A percentile compares a stretch with the other conserved stretches of the same genome.
phyloP scores from a whole-genome alignment of 2,329 filamentous ascomycete genomes.

The Coniella lustricola region DNA sequence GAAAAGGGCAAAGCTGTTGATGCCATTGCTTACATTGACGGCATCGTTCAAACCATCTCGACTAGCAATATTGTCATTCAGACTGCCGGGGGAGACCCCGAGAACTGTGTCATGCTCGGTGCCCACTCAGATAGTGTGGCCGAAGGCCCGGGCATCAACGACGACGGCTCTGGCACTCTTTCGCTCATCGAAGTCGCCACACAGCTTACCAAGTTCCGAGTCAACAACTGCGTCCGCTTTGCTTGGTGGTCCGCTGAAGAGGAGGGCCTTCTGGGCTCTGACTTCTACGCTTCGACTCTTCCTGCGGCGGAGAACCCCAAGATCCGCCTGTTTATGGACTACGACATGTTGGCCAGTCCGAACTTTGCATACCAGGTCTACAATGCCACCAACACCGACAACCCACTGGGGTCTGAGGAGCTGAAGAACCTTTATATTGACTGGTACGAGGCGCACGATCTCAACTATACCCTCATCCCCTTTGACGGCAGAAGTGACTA shows the following conservation, averaged over 20 bases:
- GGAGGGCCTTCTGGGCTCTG: slow-evolving; percentile 57
- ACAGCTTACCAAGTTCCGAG: slow-evolving; percentile 48
- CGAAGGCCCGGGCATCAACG: slow-evolving; percentile 68
- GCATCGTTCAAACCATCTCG: slow-evolving; percentile 44
- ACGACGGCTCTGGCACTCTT: slow-evolving; percentile 63
- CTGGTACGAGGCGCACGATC: slow-evolving; percentile 55
- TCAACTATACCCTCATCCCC: slow-evolving; percentile 62
- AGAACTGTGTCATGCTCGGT: slow-evolving; percentile 60
- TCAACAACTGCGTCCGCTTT: slow-evolving; percentile 61
- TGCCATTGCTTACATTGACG: slow-evolving; percentile 53
- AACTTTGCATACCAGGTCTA: slow-evolving; percentile 65
- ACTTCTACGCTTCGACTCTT: slow-evolving; percentile 51
- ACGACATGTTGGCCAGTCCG: slow-evolving; percentile 62
- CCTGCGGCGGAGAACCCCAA: slow-evolving; percentile 51
- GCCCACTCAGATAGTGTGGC: slow-evolving; percentile 57
- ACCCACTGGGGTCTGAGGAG: slow-evolving; percentile 64
- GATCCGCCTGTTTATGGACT: slow-evolving; percentile 62
- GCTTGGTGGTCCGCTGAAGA: slow-evolving; percentile 64
- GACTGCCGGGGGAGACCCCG: slow-evolving; percentile 49
- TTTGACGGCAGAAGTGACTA: slow-evolving; percentile 80
- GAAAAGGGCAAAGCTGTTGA: slow-evolving; percentile 42
- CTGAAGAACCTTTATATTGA: slow-evolving; percentile 60
- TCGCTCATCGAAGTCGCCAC: slow-evolving; percentile 56
- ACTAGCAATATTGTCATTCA: slow-evolving; percentile 59
- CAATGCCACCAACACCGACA: slow-evolving; percentile 62